phyloP scores from a whole-genome alignment of 139 green algal genomes.

The Chlamydomonas eustigma region DNA sequence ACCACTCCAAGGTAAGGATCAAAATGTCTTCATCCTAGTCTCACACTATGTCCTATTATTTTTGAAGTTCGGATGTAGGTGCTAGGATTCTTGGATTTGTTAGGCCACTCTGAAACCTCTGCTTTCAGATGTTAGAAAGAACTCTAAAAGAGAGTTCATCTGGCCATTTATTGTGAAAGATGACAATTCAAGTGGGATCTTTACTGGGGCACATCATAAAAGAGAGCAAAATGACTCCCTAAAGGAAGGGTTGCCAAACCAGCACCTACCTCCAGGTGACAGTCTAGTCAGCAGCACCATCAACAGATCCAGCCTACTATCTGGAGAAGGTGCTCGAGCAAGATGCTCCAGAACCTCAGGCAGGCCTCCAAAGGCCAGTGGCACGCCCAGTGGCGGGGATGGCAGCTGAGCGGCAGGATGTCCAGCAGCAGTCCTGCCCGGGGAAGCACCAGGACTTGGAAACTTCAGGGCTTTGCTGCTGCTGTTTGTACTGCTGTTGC shows the following conservation, averaged over 20 bases:
- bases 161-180: too few relatives aligned
- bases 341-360: conserved; percentile 26
- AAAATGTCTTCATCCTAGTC: too few relatives aligned
- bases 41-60: too few relatives aligned
- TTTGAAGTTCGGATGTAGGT: too few relatives aligned
- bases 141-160: too few relatives aligned
- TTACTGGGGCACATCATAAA: too few relatives aligned
- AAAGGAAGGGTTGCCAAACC: not conserved
- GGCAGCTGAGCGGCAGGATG: not conserved
- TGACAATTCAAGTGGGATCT: too few relatives aligned
- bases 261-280: conserved; percentile 4
- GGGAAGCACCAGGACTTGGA: not conserved
- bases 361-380: conserved; percentile 26
- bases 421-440: not conserved
- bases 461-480: not conserved
- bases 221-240: too few relatives aligned
- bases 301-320: conserved; percentile 17
- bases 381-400: not conserved
- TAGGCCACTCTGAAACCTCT: too few relatives aligned
- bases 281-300: conserved; percentile 11
- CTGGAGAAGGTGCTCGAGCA: conserved; percentile 21
- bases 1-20: too few relatives aligned
- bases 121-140: too few relatives aligned
- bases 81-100: too few relatives aligned
- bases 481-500: not conserved